Evolutionary conservation across 2,329 filamentous ascomycete genomes (phyloP), one percentile per base, ranked within the genome.

Genomic region (Xylariales sp.): DNA sequence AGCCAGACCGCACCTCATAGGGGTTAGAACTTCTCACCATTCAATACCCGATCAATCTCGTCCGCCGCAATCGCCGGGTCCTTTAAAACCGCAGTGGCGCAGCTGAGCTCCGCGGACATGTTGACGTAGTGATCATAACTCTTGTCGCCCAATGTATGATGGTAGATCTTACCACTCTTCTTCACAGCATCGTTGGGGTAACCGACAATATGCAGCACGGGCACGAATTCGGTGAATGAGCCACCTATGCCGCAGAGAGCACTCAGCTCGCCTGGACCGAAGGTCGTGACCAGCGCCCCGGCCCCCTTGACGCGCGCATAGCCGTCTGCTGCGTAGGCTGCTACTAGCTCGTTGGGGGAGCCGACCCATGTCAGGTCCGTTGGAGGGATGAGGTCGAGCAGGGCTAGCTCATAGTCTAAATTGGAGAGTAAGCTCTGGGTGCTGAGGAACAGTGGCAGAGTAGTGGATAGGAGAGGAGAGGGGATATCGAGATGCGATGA

Each of bases 41-140:
- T 68, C 12, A 84, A 69, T 7, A 77, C 74, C 43, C 80, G 68
- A 52, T 85, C 81, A 46, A 85, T 82, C 38, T 79, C 67, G 24
- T 8, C 24, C 8, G 24, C 24, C 8, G 24, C 24, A n/a, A 27
- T 27, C 8, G 24, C 8, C 8, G 24, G 8, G 24, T 27, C 24
- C 24, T 27, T 27, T n/a, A 27, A n/a, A 27, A 27, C 24, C 8
- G 24, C n/a, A 8, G 24, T 27, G 8, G 24, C 24, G 24, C 24
- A 27, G 24, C 24, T 27, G 8, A 27, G n/a, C n/a, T 27, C 24
- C 8, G 24, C n/a, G n/a, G 24, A 27, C 24, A 27, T 27, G 8
- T 27, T 27, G 24, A 27, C n/a, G n/a, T 27, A 27, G n/a, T 2
- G 65, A 0, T 51, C 46, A 36, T 53, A 58, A 19, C 84, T 76